Evolutionary conservation across 176 grass and related monocot species (phyloP).

Genomic region (Eragrostis curvula): DNA sequence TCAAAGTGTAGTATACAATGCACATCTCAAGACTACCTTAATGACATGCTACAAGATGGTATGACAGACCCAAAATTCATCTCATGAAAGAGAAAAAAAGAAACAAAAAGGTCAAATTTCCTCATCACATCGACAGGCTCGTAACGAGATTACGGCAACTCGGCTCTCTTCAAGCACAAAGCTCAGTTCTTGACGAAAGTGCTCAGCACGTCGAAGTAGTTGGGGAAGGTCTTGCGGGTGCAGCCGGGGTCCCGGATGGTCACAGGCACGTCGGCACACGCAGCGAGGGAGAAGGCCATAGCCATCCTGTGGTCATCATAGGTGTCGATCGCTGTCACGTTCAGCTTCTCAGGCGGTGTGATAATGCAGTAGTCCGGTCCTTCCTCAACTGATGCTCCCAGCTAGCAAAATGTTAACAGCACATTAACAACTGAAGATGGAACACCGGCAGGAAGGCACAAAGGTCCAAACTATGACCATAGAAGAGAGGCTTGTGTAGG

Average conservation of each 20-base stretch:
- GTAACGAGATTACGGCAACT: not conserved
- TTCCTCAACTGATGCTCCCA: conserved; percentile 94
- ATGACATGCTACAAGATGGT: conserved; percentile 25
- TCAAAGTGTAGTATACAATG: not conserved
- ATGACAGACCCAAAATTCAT: conserved; percentile 30
- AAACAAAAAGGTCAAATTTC: not conserved
- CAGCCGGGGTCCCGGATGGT: conserved; percentile 88
- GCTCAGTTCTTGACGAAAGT: conserved; percentile 74
- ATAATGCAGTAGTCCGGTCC: conserved; percentile 95
- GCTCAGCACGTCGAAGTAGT: conserved; percentile 91
- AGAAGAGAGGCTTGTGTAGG: not conserved
- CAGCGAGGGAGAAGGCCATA: conserved; percentile 92
- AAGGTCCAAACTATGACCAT: not conserved
- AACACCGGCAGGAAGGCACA: not conserved
- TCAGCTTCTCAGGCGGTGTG: conserved; percentile 89
- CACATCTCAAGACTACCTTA: not conserved
- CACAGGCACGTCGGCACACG: conserved; percentile 77
- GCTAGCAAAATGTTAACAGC: conserved; percentile 33
- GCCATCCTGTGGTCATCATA: conserved; percentile 98
- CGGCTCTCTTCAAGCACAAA: not conserved
- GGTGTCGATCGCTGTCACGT: conserved; percentile 76
- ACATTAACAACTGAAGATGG: not conserved
- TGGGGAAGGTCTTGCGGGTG: conserved; percentile 96
- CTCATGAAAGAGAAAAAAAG: conserved; percentile 9
- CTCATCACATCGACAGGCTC: not conserved